A percentile compares a stretch with the other conserved stretches of the same genome.
phyloP scores from a whole-genome alignment of 2,329 filamentous ascomycete species.

The Talaromyces sp. region DNA sequence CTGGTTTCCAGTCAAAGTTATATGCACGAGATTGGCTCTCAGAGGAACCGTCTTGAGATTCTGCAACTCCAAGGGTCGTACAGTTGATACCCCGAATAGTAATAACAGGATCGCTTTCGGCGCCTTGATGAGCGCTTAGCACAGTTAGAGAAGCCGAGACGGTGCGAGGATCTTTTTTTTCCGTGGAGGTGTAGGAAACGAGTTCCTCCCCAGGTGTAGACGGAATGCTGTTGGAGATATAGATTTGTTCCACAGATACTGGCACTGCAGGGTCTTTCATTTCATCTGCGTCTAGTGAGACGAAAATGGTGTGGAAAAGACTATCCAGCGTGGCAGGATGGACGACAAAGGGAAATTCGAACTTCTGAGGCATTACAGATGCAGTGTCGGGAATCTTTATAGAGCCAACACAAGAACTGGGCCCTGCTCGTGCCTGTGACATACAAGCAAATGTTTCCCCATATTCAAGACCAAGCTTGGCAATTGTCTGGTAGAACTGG shows the following conservation, averaged over 20 bases:
- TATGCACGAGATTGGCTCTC: not conserved
- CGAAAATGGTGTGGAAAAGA: constrained; percentile 28
- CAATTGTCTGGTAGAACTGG: constrained; percentile 24
- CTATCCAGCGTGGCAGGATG: constrained; percentile 31
- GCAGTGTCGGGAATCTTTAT: constrained; percentile 24
- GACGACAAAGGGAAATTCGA: constrained; percentile 23
- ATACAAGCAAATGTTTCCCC: constrained; percentile 24
- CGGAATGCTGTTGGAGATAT: constrained; percentile 11
- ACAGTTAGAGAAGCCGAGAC: not conserved
- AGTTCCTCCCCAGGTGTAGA: not conserved
- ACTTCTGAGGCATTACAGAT: constrained; percentile 25
- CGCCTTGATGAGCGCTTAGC: not conserved
- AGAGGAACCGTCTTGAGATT: not conserved
- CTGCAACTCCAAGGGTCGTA: not conserved
- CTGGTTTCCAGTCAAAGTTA: not conserved
- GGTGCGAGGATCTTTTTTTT: not conserved
- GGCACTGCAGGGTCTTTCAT: constrained; percentile 20
- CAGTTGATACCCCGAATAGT: not conserved
- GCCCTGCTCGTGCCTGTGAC: not conserved
- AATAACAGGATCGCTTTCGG: not conserved
- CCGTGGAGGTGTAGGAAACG: not conserved
- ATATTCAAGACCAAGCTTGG: constrained; percentile 24
- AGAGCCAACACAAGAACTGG: constrained; percentile 18
- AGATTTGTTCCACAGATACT: constrained; percentile 21
- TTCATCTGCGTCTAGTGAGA: constrained; percentile 15